Evolutionary conservation across 352 stramenopile genomes (phyloP).

Genomic region (Pythium utonaiense): DNA sequence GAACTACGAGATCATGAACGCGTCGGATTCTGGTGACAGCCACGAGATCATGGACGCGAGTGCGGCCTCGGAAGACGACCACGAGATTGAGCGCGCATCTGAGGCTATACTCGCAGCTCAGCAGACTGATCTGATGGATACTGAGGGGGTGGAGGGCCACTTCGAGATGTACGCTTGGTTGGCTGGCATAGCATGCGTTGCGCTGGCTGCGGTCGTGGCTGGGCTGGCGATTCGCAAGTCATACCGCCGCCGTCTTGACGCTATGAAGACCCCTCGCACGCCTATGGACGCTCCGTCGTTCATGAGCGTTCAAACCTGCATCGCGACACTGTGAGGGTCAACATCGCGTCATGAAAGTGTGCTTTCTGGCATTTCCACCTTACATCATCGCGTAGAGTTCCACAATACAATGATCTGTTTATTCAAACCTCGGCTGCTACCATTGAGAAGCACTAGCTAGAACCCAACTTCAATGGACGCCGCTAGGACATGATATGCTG

Average conservation of each 20-base stretch:
- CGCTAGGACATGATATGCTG: too few relatives aligned
- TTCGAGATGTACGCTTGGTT: background rate
- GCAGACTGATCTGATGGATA: background rate
- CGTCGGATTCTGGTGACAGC: background rate
- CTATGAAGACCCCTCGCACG: slow-evolving; percentile 1
- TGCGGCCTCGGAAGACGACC: background rate
- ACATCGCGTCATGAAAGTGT: too few relatives aligned
- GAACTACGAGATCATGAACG: background rate
- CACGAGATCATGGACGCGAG: background rate
- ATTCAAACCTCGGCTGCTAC: too few relatives aligned
- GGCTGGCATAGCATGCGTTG: background rate
- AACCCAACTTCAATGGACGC: too few relatives aligned
- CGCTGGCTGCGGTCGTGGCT: background rate
- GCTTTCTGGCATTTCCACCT: too few relatives aligned
- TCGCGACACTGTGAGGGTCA: background rate
- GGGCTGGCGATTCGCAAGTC: slow-evolving; percentile 5
- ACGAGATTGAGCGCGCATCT: background rate
- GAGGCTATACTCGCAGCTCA: background rate
- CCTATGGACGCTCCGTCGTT: background rate
- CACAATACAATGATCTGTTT: too few relatives aligned
- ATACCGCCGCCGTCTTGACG: background rate
- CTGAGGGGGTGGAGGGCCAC: background rate
- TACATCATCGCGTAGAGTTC: too few relatives aligned
- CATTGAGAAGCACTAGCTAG: too few relatives aligned
- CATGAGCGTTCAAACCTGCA: background rate